Base-by-base conservation (phyloP, 1,284 basidiomycete species). In the Mycosarcoma mackinlayi region DNA sequence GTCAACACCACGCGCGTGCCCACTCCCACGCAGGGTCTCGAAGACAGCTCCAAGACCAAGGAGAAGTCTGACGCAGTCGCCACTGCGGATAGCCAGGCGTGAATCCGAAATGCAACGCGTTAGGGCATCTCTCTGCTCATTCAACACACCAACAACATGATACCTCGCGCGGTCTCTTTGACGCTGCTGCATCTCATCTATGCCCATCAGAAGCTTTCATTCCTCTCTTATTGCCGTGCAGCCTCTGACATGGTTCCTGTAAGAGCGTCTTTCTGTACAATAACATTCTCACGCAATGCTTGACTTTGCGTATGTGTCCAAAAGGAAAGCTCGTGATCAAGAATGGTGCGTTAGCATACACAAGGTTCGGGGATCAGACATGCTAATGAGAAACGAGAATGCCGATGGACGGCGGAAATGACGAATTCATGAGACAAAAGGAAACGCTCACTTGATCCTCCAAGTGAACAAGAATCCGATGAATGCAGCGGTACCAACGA, bases 401-500 rank as follows among this genome's bases (percentile, higher is more conserved):
- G 14, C 35, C 28, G 27, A 13, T 42, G 14, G 28, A 7, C n/a
- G n/a, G n/a, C n/a, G n/a, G n/a, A n/a, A n/a, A n/a, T n/a, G n/a
- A n/a, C n/a, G n/a, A n/a, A n/a, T n/a, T n/a, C n/a, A n/a, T n/a
- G n/a, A n/a, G n/a, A n/a, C n/a, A 10, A 21, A 21, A 23, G 10
- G 27, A 30, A 10, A 16, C 11, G 21, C 9, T 39, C 45, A 70
- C 41, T 61, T 64, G 58, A 71, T 71, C 34, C 55, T 56, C 68
- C 68, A 71, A 30, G 62, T 62, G 39, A 65, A 65, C 35, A 82
- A 27, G 47, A 75, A 79, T 3, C 75, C 79, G 3, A 40, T 50
- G 24, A 78, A 77, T 2, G 63, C 80, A 4, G 73, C 61, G 1
- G 68, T 35, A 6, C 79, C 80, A 9, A 77, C 79, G 24, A 79